Evolutionary conservation across 2,329 filamentous ascomycete genomes (phyloP), one percentile per base, ranked within the genome.

Genomic region (Metarhizium brunneum): DNA sequence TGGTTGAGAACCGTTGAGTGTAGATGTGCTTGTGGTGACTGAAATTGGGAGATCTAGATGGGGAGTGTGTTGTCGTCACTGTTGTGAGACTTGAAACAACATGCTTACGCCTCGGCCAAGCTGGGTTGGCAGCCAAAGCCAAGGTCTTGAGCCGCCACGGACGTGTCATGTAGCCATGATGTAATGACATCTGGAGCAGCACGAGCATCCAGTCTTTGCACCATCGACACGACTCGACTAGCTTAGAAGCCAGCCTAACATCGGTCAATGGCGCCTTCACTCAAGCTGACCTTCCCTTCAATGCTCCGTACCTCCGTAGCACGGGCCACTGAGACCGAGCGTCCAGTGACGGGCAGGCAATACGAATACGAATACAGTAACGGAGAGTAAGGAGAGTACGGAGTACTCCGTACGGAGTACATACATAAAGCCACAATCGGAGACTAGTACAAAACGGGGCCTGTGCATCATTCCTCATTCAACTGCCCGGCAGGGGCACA

Each of bases 21-120:
- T 13, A 49, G 52, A 38, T n/a, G 40, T 50, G 45, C 43, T 52
- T 53, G 50, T 50, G 32, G 32, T 11, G 32, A 11, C 7, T 35
- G 57, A 45, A 51, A 45, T 47, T 54, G 54, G 58, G 25, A 56
- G 48, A 55, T 29, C 43, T 25, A 38, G 11, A 55, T 54, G 30
- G 40, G 45, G 36, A 55, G 29, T 8, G 25, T 43, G 52, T 47
- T 13, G 53, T 58, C 25, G 53, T 58, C 25, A 25, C 25, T 25
- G 25, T 25, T 25, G 25, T 36, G 58, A 53, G 52, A 50, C 58
- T 57, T 29, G 18, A 47, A 48, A 35, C 10, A 54, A 11, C 38
- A 13, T 25, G 25, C 50, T 40, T 52, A 30, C 25, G 47, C 47
- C 13, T 49, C 47, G 11, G 25, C 11, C 47, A 16, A 16, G 16